Evolutionary conservation across 768 basidiomycete species (phyloP).

Genomic region (Trametes sanguinea): DNA sequence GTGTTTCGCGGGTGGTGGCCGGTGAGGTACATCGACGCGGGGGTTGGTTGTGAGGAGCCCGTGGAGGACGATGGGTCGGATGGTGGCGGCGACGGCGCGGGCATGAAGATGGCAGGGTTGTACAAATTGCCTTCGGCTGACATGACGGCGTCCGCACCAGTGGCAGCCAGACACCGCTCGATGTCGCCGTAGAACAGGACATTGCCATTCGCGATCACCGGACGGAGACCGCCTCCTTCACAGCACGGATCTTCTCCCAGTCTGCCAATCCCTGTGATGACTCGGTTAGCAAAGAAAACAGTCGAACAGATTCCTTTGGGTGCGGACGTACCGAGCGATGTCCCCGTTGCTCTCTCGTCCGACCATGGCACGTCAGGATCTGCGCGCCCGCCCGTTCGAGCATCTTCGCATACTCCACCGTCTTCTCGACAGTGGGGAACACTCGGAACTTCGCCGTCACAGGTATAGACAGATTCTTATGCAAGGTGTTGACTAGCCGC

Average conservation of each 20-base stretch:
- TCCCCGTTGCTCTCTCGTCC: slow-evolving; percentile 89
- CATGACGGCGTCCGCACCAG: slow-evolving; percentile 93
- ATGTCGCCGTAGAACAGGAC: slow-evolving; percentile 88
- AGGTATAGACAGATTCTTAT: slow-evolving; percentile 82
- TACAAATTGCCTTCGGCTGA: slow-evolving; percentile 93
- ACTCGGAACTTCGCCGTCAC: slow-evolving; percentile 97
- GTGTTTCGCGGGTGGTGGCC: slow-evolving; percentile 57
- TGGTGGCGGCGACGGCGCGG: slow-evolving; percentile 14
- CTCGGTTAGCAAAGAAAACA: not conserved
- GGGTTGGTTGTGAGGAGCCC: slow-evolving; percentile 15
- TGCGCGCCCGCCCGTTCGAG: slow-evolving; percentile 94
- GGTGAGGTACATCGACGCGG: slow-evolving; percentile 36
- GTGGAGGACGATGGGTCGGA: slow-evolving; percentile 9
- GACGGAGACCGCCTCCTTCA: slow-evolving; percentile 86
- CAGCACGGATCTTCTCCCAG: slow-evolving; percentile 87
- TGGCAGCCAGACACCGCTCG: slow-evolving; percentile 72
- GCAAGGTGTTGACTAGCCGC: slow-evolving; percentile 76
- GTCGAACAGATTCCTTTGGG: not conserved
- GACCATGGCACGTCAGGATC: slow-evolving; percentile 91
- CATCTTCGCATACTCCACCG: slow-evolving; percentile 94
- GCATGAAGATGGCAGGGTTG: slow-evolving; percentile 81
- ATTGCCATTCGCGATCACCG: slow-evolving; percentile 97
- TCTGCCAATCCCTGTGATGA: slow-evolving; percentile 75
- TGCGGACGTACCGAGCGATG: slow-evolving; percentile 61
- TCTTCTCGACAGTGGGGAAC: slow-evolving; percentile 82